Conservation (phyloP, 495 filamentous ascomycete species). For the Usnea hakonensis region DNA sequence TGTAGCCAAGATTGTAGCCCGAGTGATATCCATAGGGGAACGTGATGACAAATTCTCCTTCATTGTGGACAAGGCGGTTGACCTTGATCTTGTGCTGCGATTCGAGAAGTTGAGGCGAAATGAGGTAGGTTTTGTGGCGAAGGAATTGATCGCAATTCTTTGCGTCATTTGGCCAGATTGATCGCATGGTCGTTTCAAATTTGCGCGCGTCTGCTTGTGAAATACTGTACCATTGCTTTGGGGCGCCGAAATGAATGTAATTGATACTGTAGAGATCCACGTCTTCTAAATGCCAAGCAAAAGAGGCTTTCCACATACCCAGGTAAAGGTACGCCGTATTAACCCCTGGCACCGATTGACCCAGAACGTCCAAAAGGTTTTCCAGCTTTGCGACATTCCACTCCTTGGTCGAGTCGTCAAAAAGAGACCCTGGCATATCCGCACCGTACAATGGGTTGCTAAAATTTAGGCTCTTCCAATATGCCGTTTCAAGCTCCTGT, state of each 20-base stretch:
- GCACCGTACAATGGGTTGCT: conserved; percentile 93
- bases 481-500: conserved; percentile 83
- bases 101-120: conserved; percentile 80
- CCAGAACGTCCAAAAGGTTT: conserved; percentile 88
- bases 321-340: conserved; percentile 98
- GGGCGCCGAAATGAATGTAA: conserved; percentile 97
- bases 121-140: conserved; percentile 96
- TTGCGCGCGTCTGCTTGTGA: conserved; percentile 89
- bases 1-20: conserved; percentile 96
- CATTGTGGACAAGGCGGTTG: conserved; percentile 90
- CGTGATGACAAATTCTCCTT: conserved; percentile 97
- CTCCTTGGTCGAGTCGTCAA: conserved; percentile 70
- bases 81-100: conserved; percentile 88
- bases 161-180: conserved; percentile 88
- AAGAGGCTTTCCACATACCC: conserved; percentile 99
- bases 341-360: conserved; percentile 90
- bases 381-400: conserved; percentile 96
- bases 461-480: conserved; percentile 95
- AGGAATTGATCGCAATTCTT: conserved; percentile 96
- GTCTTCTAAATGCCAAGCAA: conserved; percentile 98
- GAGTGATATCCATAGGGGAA: conserved; percentile 99
- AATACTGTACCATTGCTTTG: conserved; percentile 99
- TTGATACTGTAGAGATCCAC: conserved; percentile 99
- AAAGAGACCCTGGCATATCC: conserved; percentile 94
- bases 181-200: conserved; percentile 92